Percentiles rank a stretch among this genome's conserved stretches.
These are phyloP conservation scores for Sungouiella blattae DNA, from an alignment of 805 yeast genomes.

Conservation along the genomic window DNA sequence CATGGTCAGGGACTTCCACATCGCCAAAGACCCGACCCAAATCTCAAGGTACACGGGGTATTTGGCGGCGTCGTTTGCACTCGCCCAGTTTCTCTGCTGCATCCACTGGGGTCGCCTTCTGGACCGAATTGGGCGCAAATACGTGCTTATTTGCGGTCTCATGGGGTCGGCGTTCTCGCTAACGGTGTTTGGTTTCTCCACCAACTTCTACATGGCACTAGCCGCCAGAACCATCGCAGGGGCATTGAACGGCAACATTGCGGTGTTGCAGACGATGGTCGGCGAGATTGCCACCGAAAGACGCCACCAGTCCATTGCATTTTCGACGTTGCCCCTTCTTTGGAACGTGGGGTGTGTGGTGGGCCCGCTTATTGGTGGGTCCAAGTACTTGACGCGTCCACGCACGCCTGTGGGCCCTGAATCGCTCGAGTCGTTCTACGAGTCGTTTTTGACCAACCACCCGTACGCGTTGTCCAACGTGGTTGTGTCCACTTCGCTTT, in stretches of 20 bases:
- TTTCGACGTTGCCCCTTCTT: conserved; percentile 27
- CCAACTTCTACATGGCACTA: conserved; percentile 26
- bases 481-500: conserved; percentile 27
- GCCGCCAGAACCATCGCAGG: conserved; percentile 28
- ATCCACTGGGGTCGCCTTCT: conserved; percentile 29
- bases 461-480: conserved; percentile 41
- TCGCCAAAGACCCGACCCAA: conserved; percentile 16
- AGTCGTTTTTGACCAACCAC: conserved; percentile 23
- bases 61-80: conserved; percentile 17
- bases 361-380: conserved; percentile 34
- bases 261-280: conserved; percentile 27
- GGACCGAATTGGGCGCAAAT: conserved; percentile 29
- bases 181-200: conserved; percentile 26
- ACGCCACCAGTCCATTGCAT: conserved; percentile 29
- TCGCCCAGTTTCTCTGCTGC: conserved; percentile 18
- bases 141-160: conserved; percentile 23
- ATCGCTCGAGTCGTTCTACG: conserved; percentile 14
- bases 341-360: conserved; percentile 30
- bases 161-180: conserved; percentile 24
- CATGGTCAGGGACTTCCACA: conserved; percentile 18
- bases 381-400: conserved; percentile 26
- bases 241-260: conserved; percentile 28
- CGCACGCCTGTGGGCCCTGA: conserved; percentile 1
- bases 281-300: conserved; percentile 31
- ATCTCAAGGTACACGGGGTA: conserved; percentile 17